A percentile compares a stretch with the other conserved stretches of the same genome.
Evolutionary conservation across 345 rosid genomes (phyloP).

Genomic region (Ceriops zippeliana): DNA sequence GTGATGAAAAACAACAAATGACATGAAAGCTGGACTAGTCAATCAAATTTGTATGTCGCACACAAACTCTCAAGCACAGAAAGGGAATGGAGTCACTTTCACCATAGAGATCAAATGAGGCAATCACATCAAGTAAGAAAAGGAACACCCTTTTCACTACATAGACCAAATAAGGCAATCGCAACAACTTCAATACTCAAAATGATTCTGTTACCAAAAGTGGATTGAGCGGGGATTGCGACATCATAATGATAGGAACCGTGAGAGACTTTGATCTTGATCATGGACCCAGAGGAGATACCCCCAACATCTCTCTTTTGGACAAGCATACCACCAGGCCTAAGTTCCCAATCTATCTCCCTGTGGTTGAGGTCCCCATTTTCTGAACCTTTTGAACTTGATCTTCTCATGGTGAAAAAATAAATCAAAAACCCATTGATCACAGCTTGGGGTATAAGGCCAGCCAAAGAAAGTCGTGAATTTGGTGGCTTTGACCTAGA

Average conservation of each 20-base stretch:
- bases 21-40: not conserved
- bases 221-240: constrained; percentile 38
- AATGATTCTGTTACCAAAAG: constrained; percentile 31
- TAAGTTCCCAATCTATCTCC: constrained; percentile 46
- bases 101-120: too few relatives aligned
- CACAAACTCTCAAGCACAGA: too few relatives aligned
- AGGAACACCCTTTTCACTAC: not conserved
- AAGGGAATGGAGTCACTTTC: too few relatives aligned
- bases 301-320: constrained; percentile 39
- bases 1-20: not conserved
- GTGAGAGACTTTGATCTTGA: constrained; percentile 44
- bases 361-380: constrained; percentile 16
- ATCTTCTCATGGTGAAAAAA: constrained; percentile 29
- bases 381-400: constrained; percentile 23
- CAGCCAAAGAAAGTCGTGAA: not conserved
- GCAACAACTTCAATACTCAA: not conserved
- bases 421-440: not conserved
- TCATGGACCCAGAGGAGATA: constrained; percentile 31
- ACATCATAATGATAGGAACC: constrained; percentile 35
- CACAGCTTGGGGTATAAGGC: not conserved
- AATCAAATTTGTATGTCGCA: not conserved
- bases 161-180: not conserved
- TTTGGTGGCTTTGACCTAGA: constrained; percentile 17
- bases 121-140: too few relatives aligned
- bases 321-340: constrained; percentile 58